Conservation (phyloP, 441 rosid genomes). For the Croton laevigatus region DNA sequence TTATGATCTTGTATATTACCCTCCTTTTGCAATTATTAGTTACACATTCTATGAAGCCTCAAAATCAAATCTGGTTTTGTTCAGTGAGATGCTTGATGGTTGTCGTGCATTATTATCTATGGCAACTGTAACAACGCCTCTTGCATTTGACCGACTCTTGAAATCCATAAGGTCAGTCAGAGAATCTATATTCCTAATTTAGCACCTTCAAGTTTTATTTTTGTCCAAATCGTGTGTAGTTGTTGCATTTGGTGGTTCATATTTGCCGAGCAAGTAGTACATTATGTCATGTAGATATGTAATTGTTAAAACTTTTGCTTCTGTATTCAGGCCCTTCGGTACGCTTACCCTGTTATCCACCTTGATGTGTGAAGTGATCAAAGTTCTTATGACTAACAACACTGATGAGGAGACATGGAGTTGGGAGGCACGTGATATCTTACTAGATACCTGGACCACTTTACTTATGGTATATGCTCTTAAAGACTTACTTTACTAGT, state of each 20-base stretch:
- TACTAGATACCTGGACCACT: conserved; percentile 91
- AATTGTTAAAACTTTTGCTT: conserved; percentile 14
- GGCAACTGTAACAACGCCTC: conserved; percentile 70
- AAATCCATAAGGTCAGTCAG: conserved; percentile 68
- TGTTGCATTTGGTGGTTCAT: background rate
- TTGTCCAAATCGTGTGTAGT: background rate
- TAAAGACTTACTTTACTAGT: conserved; percentile 6
- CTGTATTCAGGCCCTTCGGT: conserved; percentile 74
- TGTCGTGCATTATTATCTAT: conserved; percentile 90
- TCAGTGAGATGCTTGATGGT: conserved; percentile 97
- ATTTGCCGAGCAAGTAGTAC: conserved; percentile 8
- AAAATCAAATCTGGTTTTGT: conserved; percentile 25
- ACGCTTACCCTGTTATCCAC: conserved; percentile 72
- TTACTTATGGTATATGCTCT: conserved; percentile 63
- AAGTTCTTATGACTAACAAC: conserved; percentile 59
- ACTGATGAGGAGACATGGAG: conserved; percentile 90
- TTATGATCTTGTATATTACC: conserved; percentile 29
- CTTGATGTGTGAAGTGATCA: conserved; percentile 91
- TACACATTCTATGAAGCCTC: conserved; percentile 25
- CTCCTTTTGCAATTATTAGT: conserved; percentile 21
- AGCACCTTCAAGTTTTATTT: conserved; percentile 13
- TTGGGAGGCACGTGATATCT: conserved; percentile 96
- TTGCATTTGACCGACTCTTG: conserved; percentile 72
- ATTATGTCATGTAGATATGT: conserved; percentile 12
- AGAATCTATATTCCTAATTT: conserved; percentile 16